Conservation (phyloP, 2,329 filamentous ascomycete species). For the Monosporascus sp. region DNA sequence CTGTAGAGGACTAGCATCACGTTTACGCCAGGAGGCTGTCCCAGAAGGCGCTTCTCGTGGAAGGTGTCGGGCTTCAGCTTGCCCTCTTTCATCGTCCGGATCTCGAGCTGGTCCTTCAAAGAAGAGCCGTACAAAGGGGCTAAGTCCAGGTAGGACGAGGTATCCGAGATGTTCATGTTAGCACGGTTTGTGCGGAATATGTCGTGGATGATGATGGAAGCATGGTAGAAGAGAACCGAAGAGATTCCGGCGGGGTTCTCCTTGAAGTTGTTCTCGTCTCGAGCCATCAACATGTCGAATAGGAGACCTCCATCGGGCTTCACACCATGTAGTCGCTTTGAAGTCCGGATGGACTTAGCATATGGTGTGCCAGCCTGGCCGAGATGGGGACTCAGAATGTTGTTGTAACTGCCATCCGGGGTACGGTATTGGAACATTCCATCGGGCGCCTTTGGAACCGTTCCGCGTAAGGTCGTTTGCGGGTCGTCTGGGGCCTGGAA, state of each 20-base stretch:
- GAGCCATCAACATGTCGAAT: slow-evolving; percentile 63
- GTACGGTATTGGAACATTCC: slow-evolving; percentile 27
- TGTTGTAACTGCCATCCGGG: slow-evolving; percentile 43
- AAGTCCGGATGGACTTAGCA: slow-evolving; percentile 58
- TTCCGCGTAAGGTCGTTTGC: slow-evolving; percentile 29
- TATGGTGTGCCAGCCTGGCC: slow-evolving; percentile 63
- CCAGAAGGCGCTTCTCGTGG: slow-evolving; percentile 57
- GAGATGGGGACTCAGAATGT: slow-evolving; percentile 55
- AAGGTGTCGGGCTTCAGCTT: slow-evolving; percentile 68
- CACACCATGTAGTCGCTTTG: slow-evolving; percentile 49
- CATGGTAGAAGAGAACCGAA: slow-evolving; percentile 69
- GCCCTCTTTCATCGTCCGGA: slow-evolving; percentile 61
- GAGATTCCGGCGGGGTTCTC: slow-evolving; percentile 69
- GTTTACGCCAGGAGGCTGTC: slow-evolving; percentile 64
- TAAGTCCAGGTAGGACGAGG: slow-evolving; percentile 70
- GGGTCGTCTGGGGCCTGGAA: slow-evolving; percentile 33
- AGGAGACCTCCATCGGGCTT: slow-evolving; percentile 61
- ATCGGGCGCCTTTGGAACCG: slow-evolving; percentile 30
- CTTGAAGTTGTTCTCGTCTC: slow-evolving; percentile 43
- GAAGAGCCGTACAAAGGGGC: slow-evolving; percentile 67
- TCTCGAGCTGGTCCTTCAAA: slow-evolving; percentile 53
- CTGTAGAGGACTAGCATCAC: slow-evolving; percentile 63
- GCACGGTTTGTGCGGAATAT: slow-evolving; percentile 59
- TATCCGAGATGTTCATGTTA: slow-evolving; percentile 59
- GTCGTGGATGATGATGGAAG: slow-evolving; percentile 60